phyloP scores from a whole-genome alignment of 805 yeast genomes.

The Saccharomycopsis malanga region DNA sequence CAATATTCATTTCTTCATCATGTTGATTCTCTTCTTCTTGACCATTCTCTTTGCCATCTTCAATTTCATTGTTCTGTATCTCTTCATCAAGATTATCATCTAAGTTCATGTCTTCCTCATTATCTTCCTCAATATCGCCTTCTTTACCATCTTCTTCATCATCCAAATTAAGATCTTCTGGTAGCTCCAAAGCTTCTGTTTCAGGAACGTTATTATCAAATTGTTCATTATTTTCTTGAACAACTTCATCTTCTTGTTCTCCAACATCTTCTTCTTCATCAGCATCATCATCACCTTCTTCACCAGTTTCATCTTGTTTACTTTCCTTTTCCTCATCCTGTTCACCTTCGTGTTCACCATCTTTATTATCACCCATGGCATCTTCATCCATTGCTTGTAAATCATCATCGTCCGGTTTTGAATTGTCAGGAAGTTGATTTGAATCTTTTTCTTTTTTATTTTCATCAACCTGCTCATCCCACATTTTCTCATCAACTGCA shows the following conservation, averaged over 20 bases:
- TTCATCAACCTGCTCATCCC: conserved; percentile 87
- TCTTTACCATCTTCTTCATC: conserved; percentile 58
- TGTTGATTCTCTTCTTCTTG: conserved; percentile 26
- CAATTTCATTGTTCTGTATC: conserved; percentile 30
- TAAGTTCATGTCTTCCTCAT: conserved; percentile 25
- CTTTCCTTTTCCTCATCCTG: conserved; percentile 31
- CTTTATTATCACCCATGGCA: conserved; percentile 28
- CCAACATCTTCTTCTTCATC: conserved; percentile 38
- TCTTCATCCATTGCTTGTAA: conserved; percentile 38
- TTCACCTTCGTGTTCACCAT: conserved; percentile 27
- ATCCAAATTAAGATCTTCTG: conserved; percentile 87
- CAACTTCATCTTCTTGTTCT: conserved; percentile 47
- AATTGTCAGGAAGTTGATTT: conserved; percentile 56
- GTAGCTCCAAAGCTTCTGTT: conserved; percentile 78
- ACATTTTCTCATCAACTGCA: conserved; percentile 94
- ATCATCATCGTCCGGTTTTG: conserved; percentile 48
- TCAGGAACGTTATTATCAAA: conserved; percentile 74
- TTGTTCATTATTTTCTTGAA: conserved; percentile 58
- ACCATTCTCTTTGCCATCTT: conserved; percentile 27
- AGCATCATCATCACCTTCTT: conserved; percentile 43
- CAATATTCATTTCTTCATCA: conserved; percentile 26
- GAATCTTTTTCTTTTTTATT: conserved; percentile 76
- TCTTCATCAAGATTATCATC: conserved; percentile 22
- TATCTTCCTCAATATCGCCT: conserved; percentile 37
- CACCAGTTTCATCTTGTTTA: conserved; percentile 29